Evolutionary conservation across 2,329 filamentous ascomycete genomes (phyloP).

Genomic region (Nigrospora osmanthi): DNA sequence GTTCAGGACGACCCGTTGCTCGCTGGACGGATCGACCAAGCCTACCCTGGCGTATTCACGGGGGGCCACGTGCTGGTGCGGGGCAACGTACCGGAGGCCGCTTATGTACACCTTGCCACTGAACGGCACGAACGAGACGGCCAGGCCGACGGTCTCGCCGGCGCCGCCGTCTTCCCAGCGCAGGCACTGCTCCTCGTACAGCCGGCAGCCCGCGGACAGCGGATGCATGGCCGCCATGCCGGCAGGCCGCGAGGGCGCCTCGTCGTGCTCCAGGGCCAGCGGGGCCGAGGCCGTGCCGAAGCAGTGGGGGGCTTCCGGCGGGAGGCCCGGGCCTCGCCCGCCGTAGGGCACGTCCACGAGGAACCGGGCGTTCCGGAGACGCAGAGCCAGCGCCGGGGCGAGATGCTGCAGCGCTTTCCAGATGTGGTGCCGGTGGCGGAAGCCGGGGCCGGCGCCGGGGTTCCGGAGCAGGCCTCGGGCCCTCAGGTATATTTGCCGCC

Average conservation of each 20-base stretch:
- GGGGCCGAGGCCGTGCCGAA: no score
- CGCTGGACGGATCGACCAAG: conserved; percentile 5
- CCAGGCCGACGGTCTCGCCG: conserved; percentile 2
- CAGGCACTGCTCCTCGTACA: conserved; percentile 9
- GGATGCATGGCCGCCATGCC: not conserved
- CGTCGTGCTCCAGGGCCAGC: no score
- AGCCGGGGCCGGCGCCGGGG: conserved; percentile 7
- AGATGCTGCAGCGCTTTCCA: conserved; percentile 9
- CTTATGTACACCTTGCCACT: conserved; percentile 8
- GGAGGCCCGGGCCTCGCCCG: not conserved
- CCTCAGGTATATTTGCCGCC: conserved; percentile 11
- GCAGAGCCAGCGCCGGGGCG: conserved; percentile 5
- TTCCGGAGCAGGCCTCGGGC: conserved; percentile 7
- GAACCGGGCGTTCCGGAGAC: conserved; percentile 7
- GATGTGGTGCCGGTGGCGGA: conserved; percentile 10
- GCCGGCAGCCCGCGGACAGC: conserved; percentile 7
- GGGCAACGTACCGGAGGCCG: conserved; percentile 6
- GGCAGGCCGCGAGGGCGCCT: not conserved
- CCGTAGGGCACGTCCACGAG: conserved; percentile 2
- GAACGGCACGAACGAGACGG: conserved; percentile 7
- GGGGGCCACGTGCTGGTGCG: not conserved
- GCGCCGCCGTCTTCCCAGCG: not conserved
- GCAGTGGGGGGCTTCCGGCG: no score
- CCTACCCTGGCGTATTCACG: conserved; percentile 3
- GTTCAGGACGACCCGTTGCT: conserved; percentile 3